Conservation (phyloP, 495 filamentous ascomycete species). For the Xylaria telfairii region DNA sequence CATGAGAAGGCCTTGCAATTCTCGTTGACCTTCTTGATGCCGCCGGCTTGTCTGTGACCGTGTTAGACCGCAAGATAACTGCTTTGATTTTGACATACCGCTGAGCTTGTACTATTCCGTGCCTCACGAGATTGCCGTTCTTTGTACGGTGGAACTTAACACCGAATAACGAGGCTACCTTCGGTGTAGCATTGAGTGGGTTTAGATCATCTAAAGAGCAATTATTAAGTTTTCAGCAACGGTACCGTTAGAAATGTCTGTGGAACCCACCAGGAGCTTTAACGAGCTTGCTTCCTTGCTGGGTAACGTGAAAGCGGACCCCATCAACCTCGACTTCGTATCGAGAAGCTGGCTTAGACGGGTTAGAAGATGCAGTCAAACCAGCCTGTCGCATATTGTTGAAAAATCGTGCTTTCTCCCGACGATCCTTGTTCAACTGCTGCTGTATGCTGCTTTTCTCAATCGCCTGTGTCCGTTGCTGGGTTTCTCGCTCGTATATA, state of each 20-base stretch:
- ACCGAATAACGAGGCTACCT: constrained; percentile 76
- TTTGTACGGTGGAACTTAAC: constrained; percentile 90
- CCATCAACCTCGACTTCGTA: constrained; percentile 79
- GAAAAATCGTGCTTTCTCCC: constrained; percentile 65
- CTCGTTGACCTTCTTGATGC: constrained; percentile 72
- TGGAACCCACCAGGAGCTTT: constrained; percentile 67
- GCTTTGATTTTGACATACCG: constrained; percentile 58
- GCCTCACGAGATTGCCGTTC: constrained; percentile 86
- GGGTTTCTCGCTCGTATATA: constrained; percentile 77
- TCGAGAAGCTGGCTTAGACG: constrained; percentile 39
- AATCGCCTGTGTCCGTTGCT: constrained; percentile 74
- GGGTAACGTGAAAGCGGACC: constrained; percentile 74
- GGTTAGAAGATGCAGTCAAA: constrained; percentile 43
- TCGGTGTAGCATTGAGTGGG: constrained; percentile 74
- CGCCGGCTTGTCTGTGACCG: constrained; percentile 49
- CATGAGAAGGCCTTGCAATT: constrained; percentile 89
- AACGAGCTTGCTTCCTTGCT: constrained; percentile 85
- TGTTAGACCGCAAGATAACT: constrained; percentile 29
- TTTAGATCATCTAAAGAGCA: constrained; percentile 63
- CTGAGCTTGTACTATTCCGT: constrained; percentile 69
- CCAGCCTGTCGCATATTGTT: constrained; percentile 47
- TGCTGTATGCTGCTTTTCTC: constrained; percentile 71
- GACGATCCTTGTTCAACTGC: constrained; percentile 62
- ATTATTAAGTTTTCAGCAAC: constrained; percentile 49
- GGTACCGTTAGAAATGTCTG: constrained; percentile 2